Percentiles rank a stretch among this genome's conserved stretches.
These are phyloP conservation scores for Cordyceps tenuipes DNA, from an alignment of 2,329 filamentous ascomycete species.

Conservation along the genomic window DNA sequence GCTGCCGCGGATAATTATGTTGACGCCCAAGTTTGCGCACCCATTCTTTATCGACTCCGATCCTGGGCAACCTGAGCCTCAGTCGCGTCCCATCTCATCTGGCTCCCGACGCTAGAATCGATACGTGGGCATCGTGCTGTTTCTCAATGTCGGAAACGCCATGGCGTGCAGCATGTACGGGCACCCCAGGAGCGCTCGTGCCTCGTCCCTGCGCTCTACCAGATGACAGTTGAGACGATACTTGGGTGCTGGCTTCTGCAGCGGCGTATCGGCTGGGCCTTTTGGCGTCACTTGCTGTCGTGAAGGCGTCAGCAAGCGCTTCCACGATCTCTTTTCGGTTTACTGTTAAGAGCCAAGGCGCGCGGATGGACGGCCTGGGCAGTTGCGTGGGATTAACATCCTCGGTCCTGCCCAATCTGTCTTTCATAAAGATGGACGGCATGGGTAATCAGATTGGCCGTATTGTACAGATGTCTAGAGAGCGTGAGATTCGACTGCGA, in stretches of 20 bases:
- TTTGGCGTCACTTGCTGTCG: conserved; percentile 23
- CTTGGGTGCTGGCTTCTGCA: conserved; percentile 26
- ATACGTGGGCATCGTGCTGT: background rate
- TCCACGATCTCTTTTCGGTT: conserved; percentile 14
- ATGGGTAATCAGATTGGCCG: conserved; percentile 17
- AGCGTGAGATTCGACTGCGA: conserved; percentile 17
- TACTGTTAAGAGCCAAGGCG: conserved; percentile 18
- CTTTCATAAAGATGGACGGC: conserved; percentile 22
- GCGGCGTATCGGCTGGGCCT: conserved; percentile 23
- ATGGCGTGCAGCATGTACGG: background rate
- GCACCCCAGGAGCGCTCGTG: background rate
- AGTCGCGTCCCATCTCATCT: background rate
- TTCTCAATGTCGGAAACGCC: conserved; percentile 3
- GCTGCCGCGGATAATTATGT: background rate
- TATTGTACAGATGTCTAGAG: conserved; percentile 12
- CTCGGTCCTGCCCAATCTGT: conserved; percentile 19
- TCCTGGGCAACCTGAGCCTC: background rate
- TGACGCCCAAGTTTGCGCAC: background rate
- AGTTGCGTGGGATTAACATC: conserved; percentile 18
- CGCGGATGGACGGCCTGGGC: conserved; percentile 22
- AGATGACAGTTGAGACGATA: conserved; percentile 19
- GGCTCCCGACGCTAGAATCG: background rate
- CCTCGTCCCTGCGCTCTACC: conserved; percentile 5
- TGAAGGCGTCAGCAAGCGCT: conserved; percentile 15
- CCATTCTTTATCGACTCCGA: conserved; percentile 8